phyloP scores from a whole-genome alignment of 2,329 filamentous ascomycete species.

The Raffaelea arxii region DNA sequence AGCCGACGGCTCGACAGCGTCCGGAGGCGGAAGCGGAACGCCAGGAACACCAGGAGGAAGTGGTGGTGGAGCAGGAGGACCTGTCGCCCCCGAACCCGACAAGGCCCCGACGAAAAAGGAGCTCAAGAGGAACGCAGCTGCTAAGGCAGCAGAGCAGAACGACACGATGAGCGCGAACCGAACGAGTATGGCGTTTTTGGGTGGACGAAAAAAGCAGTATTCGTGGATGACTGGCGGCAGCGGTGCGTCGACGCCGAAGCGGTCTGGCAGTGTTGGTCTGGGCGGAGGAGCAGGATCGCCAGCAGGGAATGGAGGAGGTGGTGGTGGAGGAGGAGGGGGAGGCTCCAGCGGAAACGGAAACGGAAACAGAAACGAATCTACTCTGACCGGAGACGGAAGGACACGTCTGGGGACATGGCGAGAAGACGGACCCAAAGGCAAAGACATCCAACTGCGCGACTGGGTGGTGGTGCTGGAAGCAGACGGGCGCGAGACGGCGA shows the following conservation, averaged over 20 bases:
- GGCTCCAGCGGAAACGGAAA: neutral
- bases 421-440: conserved; percentile 68
- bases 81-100: conserved; percentile 51
- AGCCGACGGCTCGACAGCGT: conserved; percentile 43
- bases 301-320: too few relatives aligned
- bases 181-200: conserved; percentile 61
- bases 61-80: too few relatives aligned
- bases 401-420: conserved; percentile 64
- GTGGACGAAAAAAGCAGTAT: conserved; percentile 59
- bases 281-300: conserved; percentile 22
- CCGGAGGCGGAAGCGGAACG: conserved; percentile 39
- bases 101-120: conserved; percentile 84
- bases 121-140: conserved; percentile 62
- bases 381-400: conserved; percentile 46
- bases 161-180: conserved; percentile 75
- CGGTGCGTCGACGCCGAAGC: conserved; percentile 41
- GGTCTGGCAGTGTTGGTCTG: conserved; percentile 24
- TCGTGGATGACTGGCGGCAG: conserved; percentile 61
- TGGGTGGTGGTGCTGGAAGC: conserved; percentile 70
- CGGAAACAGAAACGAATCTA: conserved; percentile 8
- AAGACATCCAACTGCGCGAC: conserved; percentile 75
- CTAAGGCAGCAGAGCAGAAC: conserved; percentile 67
- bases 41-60: conserved; percentile 54
- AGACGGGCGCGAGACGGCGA: conserved; percentile 56
- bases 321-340: conserved; percentile 4